Conservation (phyloP, 1,139 yeast genomes). For the Suhomyces taliae region DNA sequence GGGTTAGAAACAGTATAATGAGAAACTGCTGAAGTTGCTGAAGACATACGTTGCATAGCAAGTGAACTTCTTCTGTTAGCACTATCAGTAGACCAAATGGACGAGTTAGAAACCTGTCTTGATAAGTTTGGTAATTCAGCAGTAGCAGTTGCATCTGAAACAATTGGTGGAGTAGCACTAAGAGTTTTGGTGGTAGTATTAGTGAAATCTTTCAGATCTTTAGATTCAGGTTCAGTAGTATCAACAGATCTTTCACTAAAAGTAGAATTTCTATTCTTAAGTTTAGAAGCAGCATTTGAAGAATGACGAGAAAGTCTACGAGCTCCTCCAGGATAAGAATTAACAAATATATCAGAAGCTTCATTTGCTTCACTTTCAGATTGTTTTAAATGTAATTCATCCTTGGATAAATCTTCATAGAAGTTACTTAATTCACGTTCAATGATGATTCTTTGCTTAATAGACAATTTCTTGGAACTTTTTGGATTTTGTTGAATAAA, state of each 20-base stretch:
- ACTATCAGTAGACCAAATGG: conserved; percentile 44
- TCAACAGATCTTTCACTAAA: conserved; percentile 9
- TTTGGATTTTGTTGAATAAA: conserved; percentile 36
- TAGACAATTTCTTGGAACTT: conserved; percentile 29
- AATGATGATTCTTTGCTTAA: conserved; percentile 43
- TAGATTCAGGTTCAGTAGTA: conserved; percentile 2
- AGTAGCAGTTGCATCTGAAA: conserved; percentile 7
- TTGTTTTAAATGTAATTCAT: conserved; percentile 44
- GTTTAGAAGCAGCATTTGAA: conserved; percentile 3
- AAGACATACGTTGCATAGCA: conserved; percentile 32
- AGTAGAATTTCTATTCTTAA: conserved; percentile 10
- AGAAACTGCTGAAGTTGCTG: conserved; percentile 34
- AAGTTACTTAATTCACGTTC: conserved; percentile 44
- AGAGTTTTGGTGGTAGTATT: conserved; percentile 8
- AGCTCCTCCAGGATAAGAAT: conserved; percentile 4
- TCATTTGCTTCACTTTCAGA: conserved; percentile 14
- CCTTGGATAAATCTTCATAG: conserved; percentile 41
- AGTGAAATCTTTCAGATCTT: conserved; percentile 9
- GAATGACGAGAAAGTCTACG: conserved; percentile 16
- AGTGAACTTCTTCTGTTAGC: conserved; percentile 28
- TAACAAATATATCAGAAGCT: conserved; percentile 1
- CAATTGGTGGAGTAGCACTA: conserved; percentile 7
- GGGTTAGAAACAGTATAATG: conserved; percentile 23
- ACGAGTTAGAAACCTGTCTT: conserved; percentile 34
- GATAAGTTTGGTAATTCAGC: conserved; percentile 20